A percentile compares a stretch with the other conserved stretches of the same genome.
phyloP scores from a whole-genome alignment of 192 early-diverging fungal species.

The Coemansia aciculifera region DNA sequence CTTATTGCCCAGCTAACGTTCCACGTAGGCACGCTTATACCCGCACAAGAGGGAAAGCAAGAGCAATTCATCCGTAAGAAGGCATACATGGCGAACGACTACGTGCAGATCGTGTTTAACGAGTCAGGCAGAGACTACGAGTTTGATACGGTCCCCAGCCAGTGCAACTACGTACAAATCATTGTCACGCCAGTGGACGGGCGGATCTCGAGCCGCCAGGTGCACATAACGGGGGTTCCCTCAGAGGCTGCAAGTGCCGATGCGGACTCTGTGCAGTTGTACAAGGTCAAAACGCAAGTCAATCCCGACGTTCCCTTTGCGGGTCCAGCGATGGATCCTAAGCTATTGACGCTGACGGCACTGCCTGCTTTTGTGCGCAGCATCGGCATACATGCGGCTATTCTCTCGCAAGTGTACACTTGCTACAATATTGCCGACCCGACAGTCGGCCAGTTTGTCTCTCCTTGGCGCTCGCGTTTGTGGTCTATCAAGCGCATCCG shows the following conservation, averaged over 20 bases:
- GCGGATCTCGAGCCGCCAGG: constrained; percentile 59
- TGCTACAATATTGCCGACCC: constrained; percentile 62
- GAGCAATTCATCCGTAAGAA: constrained; percentile 91
- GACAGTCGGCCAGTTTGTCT: constrained; percentile 68
- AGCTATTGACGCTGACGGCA: constrained; percentile 76
- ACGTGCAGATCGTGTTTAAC: constrained; percentile 91
- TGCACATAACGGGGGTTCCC: constrained; percentile 50
- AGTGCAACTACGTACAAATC: constrained; percentile 97
- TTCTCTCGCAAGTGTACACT: constrained; percentile 84
- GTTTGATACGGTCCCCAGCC: constrained; percentile 87
- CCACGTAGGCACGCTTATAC: constrained; percentile 95
- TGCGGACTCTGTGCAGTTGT: constrained; percentile 39
- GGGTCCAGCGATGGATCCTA: constrained; percentile 77
- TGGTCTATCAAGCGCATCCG: constrained; percentile 85
- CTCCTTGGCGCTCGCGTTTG: constrained; percentile 87
- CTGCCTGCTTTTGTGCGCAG: constrained; percentile 81
- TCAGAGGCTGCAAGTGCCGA: constrained; percentile 6
- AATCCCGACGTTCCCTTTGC: constrained; percentile 79
- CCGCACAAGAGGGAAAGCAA: constrained; percentile 63
- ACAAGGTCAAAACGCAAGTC: constrained; percentile 67
- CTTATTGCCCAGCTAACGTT: constrained; percentile 88
- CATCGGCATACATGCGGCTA: constrained; percentile 83
- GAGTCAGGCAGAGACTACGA: constrained; percentile 80
- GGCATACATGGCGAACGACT: constrained; percentile 97
- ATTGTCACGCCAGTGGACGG: constrained; percentile 85